phyloP scores from a whole-genome alignment of 2,329 filamentous ascomycete species.

The Arthrobotrys entomopaga region DNA sequence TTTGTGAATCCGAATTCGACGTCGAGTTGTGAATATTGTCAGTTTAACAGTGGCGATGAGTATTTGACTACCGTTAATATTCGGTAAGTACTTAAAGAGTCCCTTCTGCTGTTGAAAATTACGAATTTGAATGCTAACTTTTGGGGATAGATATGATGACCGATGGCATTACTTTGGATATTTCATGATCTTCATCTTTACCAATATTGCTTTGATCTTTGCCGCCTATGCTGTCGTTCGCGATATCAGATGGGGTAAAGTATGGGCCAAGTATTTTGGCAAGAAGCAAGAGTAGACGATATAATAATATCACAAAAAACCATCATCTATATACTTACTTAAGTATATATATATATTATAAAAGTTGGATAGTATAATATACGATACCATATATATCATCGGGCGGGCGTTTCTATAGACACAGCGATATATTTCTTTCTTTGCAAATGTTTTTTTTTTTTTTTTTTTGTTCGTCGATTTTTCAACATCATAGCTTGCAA shows the following conservation, averaged over 20 bases:
- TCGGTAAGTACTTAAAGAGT: constrained; percentile 57
- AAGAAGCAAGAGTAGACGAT: constrained; percentile 45
- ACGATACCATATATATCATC: constrained; percentile 9
- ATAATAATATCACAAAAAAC: neutral
- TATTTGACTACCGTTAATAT: constrained; percentile 72
- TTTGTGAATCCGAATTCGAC: constrained; percentile 72
- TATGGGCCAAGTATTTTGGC: constrained; percentile 53
- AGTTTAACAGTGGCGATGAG: constrained; percentile 72
- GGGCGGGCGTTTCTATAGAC: constrained; percentile 20
- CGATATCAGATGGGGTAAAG: constrained; percentile 58
- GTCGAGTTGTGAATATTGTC: constrained; percentile 75
- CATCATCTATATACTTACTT: neutral
- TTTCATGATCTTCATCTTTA: constrained; percentile 57
- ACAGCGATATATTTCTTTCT: neutral
- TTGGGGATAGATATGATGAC: constrained; percentile 43
- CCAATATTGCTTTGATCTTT: constrained; percentile 57
- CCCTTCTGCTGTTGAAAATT: too few relatives aligned
- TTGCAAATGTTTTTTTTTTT: neutral
- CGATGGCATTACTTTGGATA: constrained; percentile 58
- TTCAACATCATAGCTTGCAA: neutral
- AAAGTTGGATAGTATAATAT: too few relatives aligned
- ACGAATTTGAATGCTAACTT: neutral
- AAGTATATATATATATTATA: too few relatives aligned
- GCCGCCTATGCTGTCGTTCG: constrained; percentile 57
- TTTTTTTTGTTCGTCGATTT: neutral